Evolutionary conservation across 768 basidiomycete genomes (phyloP), one percentile per base, ranked within the genome.

Genomic region (Suillus ampliporus): DNA sequence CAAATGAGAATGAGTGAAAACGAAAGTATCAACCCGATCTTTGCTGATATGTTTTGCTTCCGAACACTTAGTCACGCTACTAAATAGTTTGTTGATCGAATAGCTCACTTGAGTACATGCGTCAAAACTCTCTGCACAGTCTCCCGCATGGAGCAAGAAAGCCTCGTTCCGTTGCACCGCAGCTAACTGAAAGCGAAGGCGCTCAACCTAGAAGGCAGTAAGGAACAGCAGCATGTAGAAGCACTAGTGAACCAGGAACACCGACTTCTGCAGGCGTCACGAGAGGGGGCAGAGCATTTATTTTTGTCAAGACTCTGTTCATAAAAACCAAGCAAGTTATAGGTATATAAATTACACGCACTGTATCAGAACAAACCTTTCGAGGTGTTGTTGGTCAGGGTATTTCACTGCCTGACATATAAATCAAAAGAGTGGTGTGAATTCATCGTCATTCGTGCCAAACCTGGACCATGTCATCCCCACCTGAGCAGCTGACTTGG

Each of bases 61-160:
- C 48, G 40, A 64, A n/a, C 37, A 46, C 48, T 68, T 31, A 66
- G 41, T 37, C n/a, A 61, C 7, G 60, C 57, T 59, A 57, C 60
- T n/a, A n/a, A n/a, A n/a, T n/a, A 68, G 63, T 64, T 54, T 56
- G 51, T 69, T 38, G 34, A 61, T 46, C 7, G 46, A 38, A 56
- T 34, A 43, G 80, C 84, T 69, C 72, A 93, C 92, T 65, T 93
- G 86, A 0, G 92, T 94, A 73, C 94, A 95, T 0, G 93, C 94
- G 68, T 92, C 90, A 70, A 97, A 96, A 73, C 92, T 91, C 75
- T 96, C 94, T n/a, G 94, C 95, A 69, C 97, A 99, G 71, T 99
- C 97, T 2, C 97, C 97, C 1, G 97, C 97, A 65, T 99, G 97
- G 3, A 99, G 84, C 41, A 99, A 82, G 77, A 99, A 99, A 0